Base-by-base conservation (phyloP, 169 alveolate genomes). In the Cryptosporidium bovis region DNA sequence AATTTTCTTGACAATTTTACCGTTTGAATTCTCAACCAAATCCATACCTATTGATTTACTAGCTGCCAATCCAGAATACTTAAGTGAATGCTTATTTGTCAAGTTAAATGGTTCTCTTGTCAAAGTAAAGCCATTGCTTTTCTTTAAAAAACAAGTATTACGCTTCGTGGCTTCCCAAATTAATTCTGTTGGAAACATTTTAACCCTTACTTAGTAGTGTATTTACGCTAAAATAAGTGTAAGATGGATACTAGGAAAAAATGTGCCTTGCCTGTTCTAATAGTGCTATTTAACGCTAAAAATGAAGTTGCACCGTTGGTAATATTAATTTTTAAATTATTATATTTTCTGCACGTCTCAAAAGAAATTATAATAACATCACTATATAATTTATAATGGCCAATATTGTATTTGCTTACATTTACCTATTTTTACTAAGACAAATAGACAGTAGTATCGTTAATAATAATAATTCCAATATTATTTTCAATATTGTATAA, bases 51-150 rank as follows among this genome's bases (percentile, higher is more conserved):
- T 60, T n/a, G 87, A 56, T 3, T 60, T 77, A n/a, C 48, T 77
- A 18, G 69, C 40, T 31, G 87, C 87, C 29, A 77, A 62, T 44
- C 87, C 87, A 34, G 87, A 77, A 27, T 60, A 77, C 64, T 77
- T 77, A n/a, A 77, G 50, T 7, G 77, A 46, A 44, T 77, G 31
- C 27, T 27, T 29, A 40, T 56, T 62, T 66, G 29, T 34, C 36
- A 77, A 46, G 51, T 77, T 77, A 50, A 34, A 77, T 44, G 87
- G 87, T 31, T 77, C 87, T 44, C 58, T 40, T 5, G 87, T 77
- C 2, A 77, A 60, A 31, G 77, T 77, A 24, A 77, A 77, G 1
- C 87, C 87, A 62, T 62, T 77, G 51, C 34, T 77, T 60, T 77
- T 77, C 33, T 77, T 60, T 16, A 77, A 36, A 56, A 77, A 77